Evolutionary conservation across 495 filamentous ascomycete species (phyloP), one percentile per base, ranked within the genome.

Genomic region (Trichocladium antarcticum): DNA sequence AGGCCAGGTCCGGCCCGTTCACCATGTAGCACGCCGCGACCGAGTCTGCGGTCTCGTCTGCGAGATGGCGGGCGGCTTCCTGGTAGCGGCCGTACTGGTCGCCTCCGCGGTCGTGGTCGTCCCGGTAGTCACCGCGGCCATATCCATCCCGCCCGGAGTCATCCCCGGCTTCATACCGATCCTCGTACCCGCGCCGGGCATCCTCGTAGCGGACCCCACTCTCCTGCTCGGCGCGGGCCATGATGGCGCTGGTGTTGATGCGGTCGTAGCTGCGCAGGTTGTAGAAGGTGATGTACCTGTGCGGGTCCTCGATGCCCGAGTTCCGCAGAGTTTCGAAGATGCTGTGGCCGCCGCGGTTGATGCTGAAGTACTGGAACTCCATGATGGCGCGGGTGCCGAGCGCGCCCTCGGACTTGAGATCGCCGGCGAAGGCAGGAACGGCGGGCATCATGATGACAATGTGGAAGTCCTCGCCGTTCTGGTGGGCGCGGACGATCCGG

Each of bases 251-350:
- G 15, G 71, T 73, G 65, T 95, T 94, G 65, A 97, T 85, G 11
- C 88, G 82, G 60, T 97, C 90, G 62, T 92, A 95, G 62, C 81
- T 95, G 36, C 90, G 79, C 12, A 97, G 74, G 65, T 97, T 97
- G 71, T 95, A 97, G 71, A 95, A 97, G 22, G 84, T 77, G 57
- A 97, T 93, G 66, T 95, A 95, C 12, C 85, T 73, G 59, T 79
- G 78, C 31, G 68, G 69, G 37, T 76, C 68, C 49, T 88, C 75
- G 45, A 85, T 76, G 0, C 89, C 89, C 32, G 76, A 77, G 53
- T 79, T 78, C 42, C 74, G 73, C 47, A 95, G 75, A 17, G 73
- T 62, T 65, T 95, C 88, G 69, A 93, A 83, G 53, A 95, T 95
- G 56, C 82, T 87, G 66, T 83, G 70, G 2, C 87, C 87, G 28